These are phyloP conservation scores for Auxenochlorella pyrenoidosa DNA, from an alignment of 139 green algal species.

Conservation along the genomic window DNA sequence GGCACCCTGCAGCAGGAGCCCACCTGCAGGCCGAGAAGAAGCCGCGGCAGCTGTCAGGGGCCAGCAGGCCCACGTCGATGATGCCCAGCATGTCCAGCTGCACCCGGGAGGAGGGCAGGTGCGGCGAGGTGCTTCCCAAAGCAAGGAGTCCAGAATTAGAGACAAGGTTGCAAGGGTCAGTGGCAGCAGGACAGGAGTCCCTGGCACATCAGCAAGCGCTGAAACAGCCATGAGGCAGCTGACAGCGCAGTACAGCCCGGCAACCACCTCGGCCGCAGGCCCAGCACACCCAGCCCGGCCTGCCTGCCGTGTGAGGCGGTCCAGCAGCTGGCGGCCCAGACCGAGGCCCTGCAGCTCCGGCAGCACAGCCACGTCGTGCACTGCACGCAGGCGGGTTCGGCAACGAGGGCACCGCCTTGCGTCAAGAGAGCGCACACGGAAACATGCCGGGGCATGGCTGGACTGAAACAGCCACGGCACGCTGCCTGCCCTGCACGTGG, in stretches of 20 bases:
- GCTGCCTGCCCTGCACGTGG: too few species aligned
- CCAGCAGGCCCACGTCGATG: constrained; percentile 31
- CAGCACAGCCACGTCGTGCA: constrained; percentile 48
- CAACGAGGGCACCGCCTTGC: too few species aligned
- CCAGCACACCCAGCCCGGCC: not conserved
- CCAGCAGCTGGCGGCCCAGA: constrained; percentile 36
- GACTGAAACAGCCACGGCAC: too few species aligned
- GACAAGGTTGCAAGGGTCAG: too few species aligned
- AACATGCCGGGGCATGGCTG: too few species aligned
- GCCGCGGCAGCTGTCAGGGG: not conserved
- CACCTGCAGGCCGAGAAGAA: constrained; percentile 33
- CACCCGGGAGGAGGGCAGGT: not conserved
- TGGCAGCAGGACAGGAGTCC: not conserved
- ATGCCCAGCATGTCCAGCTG: constrained; percentile 28
- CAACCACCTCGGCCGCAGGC: not conserved
- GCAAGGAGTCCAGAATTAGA: too few species aligned
- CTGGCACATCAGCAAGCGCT: not conserved
- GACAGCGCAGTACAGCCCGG: not conserved
- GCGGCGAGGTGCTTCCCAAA: not conserved
- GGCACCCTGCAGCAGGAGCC: not conserved
- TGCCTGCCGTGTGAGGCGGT: constrained; percentile 11
- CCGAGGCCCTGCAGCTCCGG: constrained; percentile 36
- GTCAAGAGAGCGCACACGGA: too few species aligned
- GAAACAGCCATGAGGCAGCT: not conserved
- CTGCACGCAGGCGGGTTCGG: too few species aligned